Evolutionary conservation across 2,329 filamentous ascomycete species (phyloP).

Genomic region (Penicillium sp.): DNA sequence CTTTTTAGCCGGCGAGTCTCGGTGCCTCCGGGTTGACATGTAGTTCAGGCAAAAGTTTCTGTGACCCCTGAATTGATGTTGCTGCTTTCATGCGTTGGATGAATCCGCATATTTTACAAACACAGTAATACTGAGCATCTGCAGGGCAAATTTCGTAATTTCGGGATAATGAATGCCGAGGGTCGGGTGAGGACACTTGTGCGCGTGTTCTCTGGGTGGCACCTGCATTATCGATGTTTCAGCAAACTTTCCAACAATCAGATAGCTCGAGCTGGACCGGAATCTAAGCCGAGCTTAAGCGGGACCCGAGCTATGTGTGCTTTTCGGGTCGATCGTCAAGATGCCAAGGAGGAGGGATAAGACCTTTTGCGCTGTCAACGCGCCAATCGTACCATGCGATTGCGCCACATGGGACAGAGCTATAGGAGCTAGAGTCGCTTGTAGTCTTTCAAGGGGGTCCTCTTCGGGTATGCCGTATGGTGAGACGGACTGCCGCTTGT

Average conservation of each 20-base stretch:
- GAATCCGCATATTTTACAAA: no score
- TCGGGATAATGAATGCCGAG: neutral
- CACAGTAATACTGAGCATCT: neutral
- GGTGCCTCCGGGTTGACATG: neutral
- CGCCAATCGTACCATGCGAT: conserved; percentile 13
- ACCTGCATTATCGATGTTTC: neutral
- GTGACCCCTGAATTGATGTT: neutral
- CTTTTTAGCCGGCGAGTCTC: neutral
- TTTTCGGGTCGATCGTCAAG: neutral
- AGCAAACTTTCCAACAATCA: conserved; percentile 12
- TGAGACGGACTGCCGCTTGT: neutral
- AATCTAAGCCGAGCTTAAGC: neutral
- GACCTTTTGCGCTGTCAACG: conserved; percentile 7
- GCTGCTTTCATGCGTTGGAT: no score
- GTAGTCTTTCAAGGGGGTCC: neutral
- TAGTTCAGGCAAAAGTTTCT: no score
- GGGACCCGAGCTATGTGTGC: neutral
- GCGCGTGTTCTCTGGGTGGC: neutral
- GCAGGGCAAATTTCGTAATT: neutral
- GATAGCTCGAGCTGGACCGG: neutral
- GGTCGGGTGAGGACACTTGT: neutral
- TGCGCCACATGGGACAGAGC: conserved; percentile 6
- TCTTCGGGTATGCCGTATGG: conserved; percentile 1
- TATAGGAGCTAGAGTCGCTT: neutral
- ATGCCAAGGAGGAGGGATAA: conserved; percentile 13